phyloP scores from a whole-genome alignment of 306 rosid species.

The Begonia masoniana region DNA sequence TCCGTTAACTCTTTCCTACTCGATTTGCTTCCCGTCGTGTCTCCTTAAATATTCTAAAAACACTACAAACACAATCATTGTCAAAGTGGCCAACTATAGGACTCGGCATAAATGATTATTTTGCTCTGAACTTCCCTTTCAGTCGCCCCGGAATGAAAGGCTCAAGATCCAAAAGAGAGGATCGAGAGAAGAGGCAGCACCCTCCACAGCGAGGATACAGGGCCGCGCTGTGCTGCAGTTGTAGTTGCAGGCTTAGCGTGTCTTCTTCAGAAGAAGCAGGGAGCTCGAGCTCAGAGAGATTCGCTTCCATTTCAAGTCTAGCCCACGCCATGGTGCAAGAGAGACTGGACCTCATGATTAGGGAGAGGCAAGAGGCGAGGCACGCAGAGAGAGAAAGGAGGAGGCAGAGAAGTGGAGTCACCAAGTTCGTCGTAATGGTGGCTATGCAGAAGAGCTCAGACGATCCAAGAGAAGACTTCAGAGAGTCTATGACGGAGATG shows the following conservation, averaged over 20 bases:
- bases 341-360: constrained; percentile 74
- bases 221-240: constrained; percentile 58
- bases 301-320: constrained; percentile 60
- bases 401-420: constrained; percentile 35
- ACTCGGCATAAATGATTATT: constrained; percentile 46
- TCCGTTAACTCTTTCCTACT: too few species aligned
- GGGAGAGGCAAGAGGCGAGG: constrained; percentile 38
- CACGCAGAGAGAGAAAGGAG: constrained; percentile 29
- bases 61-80: constrained; percentile 39
- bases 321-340: constrained; percentile 98
- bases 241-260: constrained; percentile 67
- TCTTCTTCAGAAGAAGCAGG: constrained; percentile 84
- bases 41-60: constrained; percentile 20
- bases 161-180: constrained; percentile 38
- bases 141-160: constrained; percentile 39
- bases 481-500: constrained; percentile 75
- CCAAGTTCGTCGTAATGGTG: constrained; percentile 68
- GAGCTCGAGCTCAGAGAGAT: constrained; percentile 47
- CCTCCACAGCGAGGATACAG: constrained; percentile 9
- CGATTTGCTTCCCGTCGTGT: constrained; percentile 27
- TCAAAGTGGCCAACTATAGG: constrained; percentile 42
- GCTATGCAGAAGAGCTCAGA: constrained; percentile 73
- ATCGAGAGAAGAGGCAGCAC: constrained; percentile 4
- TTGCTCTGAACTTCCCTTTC: constrained; percentile 23
- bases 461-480: constrained; percentile 79